A percentile compares a stretch with the other conserved stretches of the same genome.
phyloP scores from a whole-genome alignment of 176 grass and related monocot species.

The Carex pumila region DNA sequence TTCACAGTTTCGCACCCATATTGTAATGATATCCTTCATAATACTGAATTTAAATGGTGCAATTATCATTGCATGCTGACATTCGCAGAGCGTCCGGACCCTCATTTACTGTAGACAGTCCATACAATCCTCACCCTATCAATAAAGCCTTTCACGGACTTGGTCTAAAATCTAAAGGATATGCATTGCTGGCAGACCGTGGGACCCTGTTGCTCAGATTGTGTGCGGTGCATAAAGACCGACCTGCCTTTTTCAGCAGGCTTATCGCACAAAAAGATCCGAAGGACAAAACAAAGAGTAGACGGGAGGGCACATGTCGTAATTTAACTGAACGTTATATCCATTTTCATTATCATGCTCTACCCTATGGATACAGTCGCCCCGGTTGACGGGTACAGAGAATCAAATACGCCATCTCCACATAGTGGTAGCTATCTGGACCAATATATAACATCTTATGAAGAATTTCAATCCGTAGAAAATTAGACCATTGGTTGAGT shows the following conservation, averaged over 20 bases:
- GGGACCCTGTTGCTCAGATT: not conserved
- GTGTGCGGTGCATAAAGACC: not conserved
- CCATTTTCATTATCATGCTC: not conserved
- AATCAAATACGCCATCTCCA: not conserved
- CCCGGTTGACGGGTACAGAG: not conserved
- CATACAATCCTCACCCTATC: not conserved
- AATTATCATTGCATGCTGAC: constrained; percentile 11
- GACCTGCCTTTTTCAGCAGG: not conserved
- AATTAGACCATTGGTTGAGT: not conserved
- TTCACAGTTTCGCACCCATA: not conserved
- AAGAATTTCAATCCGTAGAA: not conserved
- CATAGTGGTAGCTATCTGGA: not conserved
- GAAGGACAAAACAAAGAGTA: not conserved
- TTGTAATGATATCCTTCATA: not conserved
- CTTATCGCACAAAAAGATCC: not conserved
- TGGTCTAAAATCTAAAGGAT: not conserved
- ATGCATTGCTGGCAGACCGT: not conserved
- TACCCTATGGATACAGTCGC: not conserved
- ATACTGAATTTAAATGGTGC: not conserved
- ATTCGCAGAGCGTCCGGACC: not conserved
- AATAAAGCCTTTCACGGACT: not conserved
- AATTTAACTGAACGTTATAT: not conserved
- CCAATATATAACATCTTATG: not conserved
- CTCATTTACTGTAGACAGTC: not conserved
- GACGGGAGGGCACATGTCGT: not conserved